Conservation (phyloP, 306 rosid genomes). For the Sophora flavescens region DNA sequence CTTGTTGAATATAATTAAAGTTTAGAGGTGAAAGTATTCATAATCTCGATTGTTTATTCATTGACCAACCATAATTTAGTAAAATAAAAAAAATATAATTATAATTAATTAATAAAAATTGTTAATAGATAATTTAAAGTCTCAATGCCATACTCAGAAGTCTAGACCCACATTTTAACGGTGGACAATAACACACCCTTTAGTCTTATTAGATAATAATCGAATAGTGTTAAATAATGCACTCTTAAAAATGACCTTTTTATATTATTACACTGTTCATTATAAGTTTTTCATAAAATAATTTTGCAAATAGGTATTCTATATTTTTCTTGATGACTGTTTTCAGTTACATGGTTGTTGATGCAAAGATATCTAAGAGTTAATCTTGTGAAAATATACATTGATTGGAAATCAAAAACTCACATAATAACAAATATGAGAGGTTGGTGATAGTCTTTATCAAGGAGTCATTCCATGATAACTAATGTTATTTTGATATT, state of each 20-base stretch:
- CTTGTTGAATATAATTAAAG: too few species aligned
- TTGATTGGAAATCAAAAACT: constrained; percentile 15
- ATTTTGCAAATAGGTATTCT: neutral
- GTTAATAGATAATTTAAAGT: too few species aligned
- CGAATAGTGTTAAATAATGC: neutral
- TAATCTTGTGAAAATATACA: neutral
- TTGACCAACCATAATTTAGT: too few species aligned
- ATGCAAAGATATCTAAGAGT: neutral
- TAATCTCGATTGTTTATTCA: too few species aligned
- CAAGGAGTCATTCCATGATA: neutral
- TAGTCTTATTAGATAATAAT: neutral
- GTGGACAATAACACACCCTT: neutral
- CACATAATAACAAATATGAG: neutral
- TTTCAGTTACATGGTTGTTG: neutral
- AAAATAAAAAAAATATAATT: too few species aligned
- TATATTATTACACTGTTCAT: neutral
- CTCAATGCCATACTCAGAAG: neutral
- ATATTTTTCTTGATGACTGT: neutral
- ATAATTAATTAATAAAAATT: too few species aligned
- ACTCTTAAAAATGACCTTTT: neutral
- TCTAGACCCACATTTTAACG: neutral
- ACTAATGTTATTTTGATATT: too few species aligned
- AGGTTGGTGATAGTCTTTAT: constrained; percentile 30
- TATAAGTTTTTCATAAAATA: neutral
- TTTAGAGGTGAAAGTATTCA: too few species aligned